Conservation (phyloP, 1,284 basidiomycete species). For the Clitocybe nebularis region DNA sequence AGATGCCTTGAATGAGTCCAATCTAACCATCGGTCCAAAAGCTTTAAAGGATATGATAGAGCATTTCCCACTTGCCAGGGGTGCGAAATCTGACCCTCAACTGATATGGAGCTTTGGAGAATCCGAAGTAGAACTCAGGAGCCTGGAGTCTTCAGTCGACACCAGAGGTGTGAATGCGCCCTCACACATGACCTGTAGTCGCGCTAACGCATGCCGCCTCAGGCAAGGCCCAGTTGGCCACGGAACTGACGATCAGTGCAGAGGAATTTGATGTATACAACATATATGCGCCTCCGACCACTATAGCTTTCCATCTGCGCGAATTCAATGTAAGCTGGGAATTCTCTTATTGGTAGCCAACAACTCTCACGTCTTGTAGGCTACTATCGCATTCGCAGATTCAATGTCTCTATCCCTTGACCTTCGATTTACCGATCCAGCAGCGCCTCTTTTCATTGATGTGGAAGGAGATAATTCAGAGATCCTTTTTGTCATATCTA, state of each 20-base stretch:
- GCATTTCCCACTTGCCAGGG: conserved; percentile 64
- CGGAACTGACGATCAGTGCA: conserved; percentile 66
- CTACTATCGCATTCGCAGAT: conserved; percentile 74
- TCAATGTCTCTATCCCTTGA: conserved; percentile 58
- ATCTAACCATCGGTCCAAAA: conserved; percentile 63
- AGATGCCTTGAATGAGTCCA: conserved; percentile 53
- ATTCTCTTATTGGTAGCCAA: conserved; percentile 1
- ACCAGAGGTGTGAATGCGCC: conserved; percentile 51
- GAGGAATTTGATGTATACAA: conserved; percentile 78
- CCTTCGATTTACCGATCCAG: conserved; percentile 69
- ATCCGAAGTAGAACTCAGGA: conserved; percentile 62
- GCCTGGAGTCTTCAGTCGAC: conserved; percentile 62
- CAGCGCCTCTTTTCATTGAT: conserved; percentile 69
- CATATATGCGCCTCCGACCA: conserved; percentile 53
- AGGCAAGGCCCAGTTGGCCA: conserved; percentile 64
- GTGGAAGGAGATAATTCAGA: conserved; percentile 61
- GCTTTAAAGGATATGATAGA: conserved; percentile 75
- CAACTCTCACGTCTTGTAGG: conserved; percentile 37
- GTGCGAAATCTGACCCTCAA: conserved; percentile 65
- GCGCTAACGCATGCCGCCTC: conserved; percentile 5
- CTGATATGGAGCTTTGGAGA: conserved; percentile 72
- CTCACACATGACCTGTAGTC: conserved; percentile 2
- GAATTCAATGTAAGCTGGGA: conserved; percentile 66
- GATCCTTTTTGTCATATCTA: conserved; percentile 70
- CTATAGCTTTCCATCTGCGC: conserved; percentile 72